Evolutionary conservation across 2,329 filamentous ascomycete genomes (phyloP), one percentile per base, ranked within the genome.

Genomic region (Talaromyces islandicus): DNA sequence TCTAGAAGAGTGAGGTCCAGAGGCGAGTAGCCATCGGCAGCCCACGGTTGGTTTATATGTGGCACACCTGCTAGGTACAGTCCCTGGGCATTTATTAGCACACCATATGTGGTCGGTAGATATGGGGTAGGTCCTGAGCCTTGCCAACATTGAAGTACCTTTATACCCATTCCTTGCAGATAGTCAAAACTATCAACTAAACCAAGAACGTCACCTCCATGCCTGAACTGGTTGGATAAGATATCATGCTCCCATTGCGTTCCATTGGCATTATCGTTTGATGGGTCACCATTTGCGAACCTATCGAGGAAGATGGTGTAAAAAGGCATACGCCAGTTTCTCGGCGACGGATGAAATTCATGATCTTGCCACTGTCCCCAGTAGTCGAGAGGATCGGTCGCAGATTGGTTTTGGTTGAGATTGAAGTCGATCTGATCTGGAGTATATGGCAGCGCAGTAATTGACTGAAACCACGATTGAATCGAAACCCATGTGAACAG

Each of bases 251-350:
- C 83, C 70, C 80, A 86, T 12, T 75, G 64, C 1, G 83, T 85
- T n/a, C 77, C 79, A 65, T 86, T 85, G 43, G 77, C 77, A 65
- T 85, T 77, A 67, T 86, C 83, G 67, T 86, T 86, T 6, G 73
- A 73, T 7, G 84, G 83, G 65, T 86, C 79, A 48, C 83, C 84
- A 65, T 86, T 85, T 48, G 83, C 82, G 65, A 80, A 86, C 63
- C 82, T 75, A 68, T 86, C 84, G 7, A 85, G 70, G 68, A 85
- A 85, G 54, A 86, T 71, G 27, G 82, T 84, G 69, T 86, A 87
- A 68, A 85, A 83, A 0, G 84, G 84, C 61, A 86, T 78, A 32
- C 84, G 76, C 84, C 84, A 87, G 64, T 83, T 85, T 0, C 69
- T 64, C 4, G 84, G 84, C 32, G 83, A 85, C 0, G 73, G 68